Evolutionary conservation across 768 basidiomycete genomes (phyloP).

Genomic region (Tylopilus intermedius): DNA sequence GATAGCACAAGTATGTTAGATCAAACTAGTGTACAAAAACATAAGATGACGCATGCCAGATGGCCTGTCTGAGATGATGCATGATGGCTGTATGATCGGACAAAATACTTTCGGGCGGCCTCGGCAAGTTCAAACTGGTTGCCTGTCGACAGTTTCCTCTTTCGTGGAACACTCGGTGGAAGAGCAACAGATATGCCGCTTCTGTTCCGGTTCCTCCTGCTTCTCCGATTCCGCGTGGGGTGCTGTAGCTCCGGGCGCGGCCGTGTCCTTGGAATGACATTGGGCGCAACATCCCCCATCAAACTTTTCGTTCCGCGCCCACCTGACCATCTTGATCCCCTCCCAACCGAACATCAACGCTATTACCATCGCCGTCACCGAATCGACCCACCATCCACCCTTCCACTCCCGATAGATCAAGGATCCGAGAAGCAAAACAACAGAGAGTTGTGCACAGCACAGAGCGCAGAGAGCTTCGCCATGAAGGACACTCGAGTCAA

Average conservation of each 20-base stretch:
- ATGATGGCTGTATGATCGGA: too few species aligned
- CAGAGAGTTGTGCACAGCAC: constrained; percentile 40
- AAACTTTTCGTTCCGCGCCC: constrained; percentile 34
- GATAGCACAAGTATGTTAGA: too few species aligned
- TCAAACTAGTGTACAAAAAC: too few species aligned
- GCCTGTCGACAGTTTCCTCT: neutral
- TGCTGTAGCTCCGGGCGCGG: neutral
- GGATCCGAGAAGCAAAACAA: constrained; percentile 39
- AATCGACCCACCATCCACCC: constrained; percentile 48
- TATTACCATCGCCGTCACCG: constrained; percentile 39
- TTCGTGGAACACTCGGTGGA: neutral
- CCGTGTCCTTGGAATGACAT: neutral
- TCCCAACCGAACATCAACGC: constrained; percentile 43
- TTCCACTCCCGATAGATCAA: constrained; percentile 37
- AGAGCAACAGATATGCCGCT: neutral
- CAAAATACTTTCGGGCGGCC: too few species aligned
- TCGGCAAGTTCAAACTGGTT: constrained; percentile 6
- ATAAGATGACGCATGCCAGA: too few species aligned
- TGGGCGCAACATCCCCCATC: constrained; percentile 37
- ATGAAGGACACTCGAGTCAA: constrained; percentile 41
- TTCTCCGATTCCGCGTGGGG: constrained; percentile 1
- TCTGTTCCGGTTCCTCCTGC: neutral
- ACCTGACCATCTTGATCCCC: constrained; percentile 39
- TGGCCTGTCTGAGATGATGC: too few species aligned
- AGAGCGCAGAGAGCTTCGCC: constrained; percentile 44